Base-by-base conservation (phyloP, 2,329 filamentous ascomycete genomes). In the Zymoseptoria brevis region DNA sequence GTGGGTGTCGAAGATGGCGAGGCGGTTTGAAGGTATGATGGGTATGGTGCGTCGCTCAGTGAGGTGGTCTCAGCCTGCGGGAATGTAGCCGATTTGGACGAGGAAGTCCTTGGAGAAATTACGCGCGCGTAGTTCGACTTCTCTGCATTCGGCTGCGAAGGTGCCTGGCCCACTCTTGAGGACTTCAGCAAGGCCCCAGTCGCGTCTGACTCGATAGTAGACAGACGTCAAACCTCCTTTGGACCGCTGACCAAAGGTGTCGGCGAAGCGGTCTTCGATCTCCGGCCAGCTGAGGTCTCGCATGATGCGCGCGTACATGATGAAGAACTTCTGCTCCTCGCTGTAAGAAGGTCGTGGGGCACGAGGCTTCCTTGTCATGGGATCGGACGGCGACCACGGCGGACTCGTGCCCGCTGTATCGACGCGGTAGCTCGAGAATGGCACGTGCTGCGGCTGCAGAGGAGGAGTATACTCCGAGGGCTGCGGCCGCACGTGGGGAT, bases 301-400 rank as follows among this genome's bases (percentile, higher is more conserved):
- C 30, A 68, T 64, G 45, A 70, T 65, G 54, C 67, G 66, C 13
- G 63, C 60, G 57, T 66, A 70, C 66, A 69, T 70, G 62, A 69
- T 67, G 57, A 68, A 72, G 66, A 73, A 73, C 55, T 70, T 69
- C 60, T 71, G 69, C 59, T 72, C 70, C 35, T 72, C 70, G 54
- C 65, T 71, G 64, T 73, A 73, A 7, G 67, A 64, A 1, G 68
- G 68, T 21, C 69, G 62, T 8, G 69, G 66, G 4, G 69, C 57
- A 48, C 68, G 65, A 24, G 66, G 67, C 22, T 56, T 63, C 19
- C 63, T 62, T 54, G 58, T 59, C 30, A 49, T 50, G 50, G 41
- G 19, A 19, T 35, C n/a, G 53, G 50, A 24, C 24, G 55, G 29
- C 19, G 54, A 53, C 51, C 51, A 53, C 8, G 51, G 51, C 19